Conservation (phyloP, 2,329 filamentous ascomycete genomes). For the Calonectria pseudoreteaudii region DNA sequence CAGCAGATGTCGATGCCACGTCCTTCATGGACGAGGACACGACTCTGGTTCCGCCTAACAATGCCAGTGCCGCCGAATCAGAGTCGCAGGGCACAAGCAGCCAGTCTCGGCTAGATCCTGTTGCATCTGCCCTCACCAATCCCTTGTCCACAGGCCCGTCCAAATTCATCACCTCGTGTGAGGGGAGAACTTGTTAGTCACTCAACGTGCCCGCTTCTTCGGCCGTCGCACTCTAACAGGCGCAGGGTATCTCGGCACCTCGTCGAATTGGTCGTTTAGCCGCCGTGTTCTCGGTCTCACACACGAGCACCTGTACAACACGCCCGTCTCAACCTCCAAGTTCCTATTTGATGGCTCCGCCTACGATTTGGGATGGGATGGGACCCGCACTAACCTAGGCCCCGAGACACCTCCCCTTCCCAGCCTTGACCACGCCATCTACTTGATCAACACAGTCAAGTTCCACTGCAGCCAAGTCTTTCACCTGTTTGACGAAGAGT, state of each 20-base stretch:
- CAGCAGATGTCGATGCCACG: conserved; percentile 21
- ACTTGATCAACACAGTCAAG: conserved; percentile 66
- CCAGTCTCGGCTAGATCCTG: conserved; percentile 39
- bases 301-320: conserved; percentile 58
- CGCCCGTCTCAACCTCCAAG: conserved; percentile 54
- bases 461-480: conserved; percentile 67
- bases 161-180: conserved; percentile 54
- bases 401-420: conserved; percentile 51
- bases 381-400: conserved; percentile 43
- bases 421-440: conserved; percentile 63
- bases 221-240: background rate
- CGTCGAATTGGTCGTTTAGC: conserved; percentile 68
- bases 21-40: conserved; percentile 26
- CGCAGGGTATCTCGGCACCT: conserved; percentile 64
- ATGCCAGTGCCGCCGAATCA: conserved; percentile 11
- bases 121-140: conserved; percentile 52
- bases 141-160: conserved; percentile 54
- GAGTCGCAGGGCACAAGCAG: conserved; percentile 29
- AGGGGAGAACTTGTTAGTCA: conserved; percentile 56
- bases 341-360: conserved; percentile 63
- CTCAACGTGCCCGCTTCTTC: fast-evolving
- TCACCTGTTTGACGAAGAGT: conserved; percentile 65
- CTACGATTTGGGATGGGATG: conserved; percentile 65
- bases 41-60: conserved; percentile 12
- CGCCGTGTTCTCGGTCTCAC: conserved; percentile 61